These are phyloP conservation scores for Ophiostoma sp. DNA, from an alignment of 2,329 filamentous ascomycete species.

Conservation along the genomic window DNA sequence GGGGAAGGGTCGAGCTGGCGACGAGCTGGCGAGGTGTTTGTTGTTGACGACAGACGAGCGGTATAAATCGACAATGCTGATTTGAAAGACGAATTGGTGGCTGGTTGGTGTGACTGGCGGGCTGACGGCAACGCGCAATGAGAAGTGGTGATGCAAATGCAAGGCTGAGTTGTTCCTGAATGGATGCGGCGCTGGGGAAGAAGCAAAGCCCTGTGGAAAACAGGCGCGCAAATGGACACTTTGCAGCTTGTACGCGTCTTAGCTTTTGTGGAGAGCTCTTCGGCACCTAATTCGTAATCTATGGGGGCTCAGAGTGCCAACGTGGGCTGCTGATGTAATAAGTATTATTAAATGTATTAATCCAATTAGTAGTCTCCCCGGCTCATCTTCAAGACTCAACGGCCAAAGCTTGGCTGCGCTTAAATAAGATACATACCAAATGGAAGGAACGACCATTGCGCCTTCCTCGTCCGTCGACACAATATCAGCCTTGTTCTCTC, in stretches of 20 bases:
- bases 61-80: neutral
- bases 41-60: neutral
- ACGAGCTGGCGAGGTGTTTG: neutral
- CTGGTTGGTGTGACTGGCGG: neutral
- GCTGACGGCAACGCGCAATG: neutral
- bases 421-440: neutral
- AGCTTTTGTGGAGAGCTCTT: conserved; percentile 8
- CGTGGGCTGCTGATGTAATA: conserved; percentile 8
- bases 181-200: neutral
- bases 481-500: too few relatives aligned
- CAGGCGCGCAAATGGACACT: conserved; percentile 8
- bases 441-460: neutral
- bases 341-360: neutral
- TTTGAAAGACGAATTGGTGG: neutral
- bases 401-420: neutral
- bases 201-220: neutral
- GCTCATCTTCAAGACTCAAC: neutral
- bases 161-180: neutral
- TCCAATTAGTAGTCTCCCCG: too few relatives aligned
- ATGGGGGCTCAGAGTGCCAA: neutral
- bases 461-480: neutral
- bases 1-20: neutral
- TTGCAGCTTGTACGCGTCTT: conserved; percentile 7
- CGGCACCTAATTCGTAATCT: neutral
- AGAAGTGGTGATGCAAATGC: neutral